Conservation (phyloP, 164 flowering plant genomes). For the Euptelea pleiosperma region DNA sequence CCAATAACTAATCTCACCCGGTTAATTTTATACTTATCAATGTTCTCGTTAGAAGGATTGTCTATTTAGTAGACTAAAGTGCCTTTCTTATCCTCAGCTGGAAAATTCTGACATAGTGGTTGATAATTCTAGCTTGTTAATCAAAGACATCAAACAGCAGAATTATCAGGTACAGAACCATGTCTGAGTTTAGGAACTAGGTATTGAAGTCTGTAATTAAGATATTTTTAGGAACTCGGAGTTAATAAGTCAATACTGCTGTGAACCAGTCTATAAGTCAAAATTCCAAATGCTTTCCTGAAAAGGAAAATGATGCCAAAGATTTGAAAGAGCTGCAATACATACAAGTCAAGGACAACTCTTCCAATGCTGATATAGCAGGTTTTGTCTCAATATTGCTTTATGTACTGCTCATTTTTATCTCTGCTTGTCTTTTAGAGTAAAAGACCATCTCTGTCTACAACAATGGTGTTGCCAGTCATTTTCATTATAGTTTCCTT, state of each 20-base stretch:
- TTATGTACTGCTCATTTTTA: background rate
- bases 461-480: background rate
- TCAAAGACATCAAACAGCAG: constrained; percentile 8
- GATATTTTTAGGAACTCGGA: too few species aligned
- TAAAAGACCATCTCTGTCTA: background rate
- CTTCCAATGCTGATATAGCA: constrained; percentile 11
- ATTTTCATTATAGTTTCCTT: background rate
- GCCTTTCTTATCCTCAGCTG: background rate
- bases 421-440: background rate
- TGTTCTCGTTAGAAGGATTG: background rate
- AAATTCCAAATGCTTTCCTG: constrained; percentile 5
- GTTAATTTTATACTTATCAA: too few species aligned
- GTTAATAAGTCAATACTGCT: background rate
- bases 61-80: background rate
- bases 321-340: background rate
- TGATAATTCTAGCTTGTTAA: constrained; percentile 5
- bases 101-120: background rate
- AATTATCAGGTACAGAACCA: constrained; percentile 9
- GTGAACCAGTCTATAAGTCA: constrained; percentile 1
- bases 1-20: background rate
- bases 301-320: background rate
- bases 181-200: background rate
- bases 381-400: constrained; percentile 7
- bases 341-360: constrained; percentile 9
- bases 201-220: background rate